phyloP scores from a whole-genome alignment of 2,329 filamentous ascomycete species.

The Claviceps humidiphila region DNA sequence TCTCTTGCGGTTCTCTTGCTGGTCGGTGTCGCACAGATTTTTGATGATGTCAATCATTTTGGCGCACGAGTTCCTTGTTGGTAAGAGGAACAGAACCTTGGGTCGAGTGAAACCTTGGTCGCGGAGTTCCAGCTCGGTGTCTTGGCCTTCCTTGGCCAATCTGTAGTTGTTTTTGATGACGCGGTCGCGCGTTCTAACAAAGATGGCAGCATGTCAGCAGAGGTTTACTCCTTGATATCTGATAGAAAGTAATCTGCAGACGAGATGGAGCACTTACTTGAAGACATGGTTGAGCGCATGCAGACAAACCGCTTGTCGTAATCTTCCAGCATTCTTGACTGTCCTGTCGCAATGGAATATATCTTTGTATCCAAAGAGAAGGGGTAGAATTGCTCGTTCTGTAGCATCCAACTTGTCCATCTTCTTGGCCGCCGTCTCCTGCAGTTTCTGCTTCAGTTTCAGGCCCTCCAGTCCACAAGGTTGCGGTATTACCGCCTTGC shows the following conservation, averaged over 20 bases:
- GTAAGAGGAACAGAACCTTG: slow-evolving; percentile 81
- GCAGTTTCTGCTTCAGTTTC: slow-evolving; percentile 49
- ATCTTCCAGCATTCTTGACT: slow-evolving; percentile 48
- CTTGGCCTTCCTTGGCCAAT: slow-evolving; percentile 51
- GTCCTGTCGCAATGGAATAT: slow-evolving; percentile 63
- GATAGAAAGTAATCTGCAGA: too few relatives aligned
- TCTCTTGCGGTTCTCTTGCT: slow-evolving; percentile 88
- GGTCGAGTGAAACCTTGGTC: slow-evolving; percentile 95
- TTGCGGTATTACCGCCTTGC: slow-evolving; percentile 17
- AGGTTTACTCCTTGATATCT: not conserved
- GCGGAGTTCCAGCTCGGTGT: slow-evolving; percentile 57
- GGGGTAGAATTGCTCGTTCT: slow-evolving; percentile 53
- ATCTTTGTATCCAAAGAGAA: slow-evolving; percentile 74
- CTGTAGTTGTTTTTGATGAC: slow-evolving; percentile 88
- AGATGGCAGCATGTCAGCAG: not conserved
- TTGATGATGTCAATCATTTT: slow-evolving; percentile 67
- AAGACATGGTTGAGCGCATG: slow-evolving; percentile 87
- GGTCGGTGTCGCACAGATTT: slow-evolving; percentile 64
- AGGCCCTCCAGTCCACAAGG: slow-evolving; percentile 46
- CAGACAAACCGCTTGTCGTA: slow-evolving; percentile 63
- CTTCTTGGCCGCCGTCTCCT: slow-evolving; percentile 37
- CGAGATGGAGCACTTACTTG: slow-evolving; percentile 40
- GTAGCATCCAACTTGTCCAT: slow-evolving; percentile 44
- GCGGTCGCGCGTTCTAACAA: slow-evolving; percentile 62
- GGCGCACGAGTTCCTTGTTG: slow-evolving; percentile 76